Evolutionary conservation across 169 alveolate genomes (phyloP), one percentile per base, ranked within the genome.

Genomic region (Eimeria tenella): DNA sequence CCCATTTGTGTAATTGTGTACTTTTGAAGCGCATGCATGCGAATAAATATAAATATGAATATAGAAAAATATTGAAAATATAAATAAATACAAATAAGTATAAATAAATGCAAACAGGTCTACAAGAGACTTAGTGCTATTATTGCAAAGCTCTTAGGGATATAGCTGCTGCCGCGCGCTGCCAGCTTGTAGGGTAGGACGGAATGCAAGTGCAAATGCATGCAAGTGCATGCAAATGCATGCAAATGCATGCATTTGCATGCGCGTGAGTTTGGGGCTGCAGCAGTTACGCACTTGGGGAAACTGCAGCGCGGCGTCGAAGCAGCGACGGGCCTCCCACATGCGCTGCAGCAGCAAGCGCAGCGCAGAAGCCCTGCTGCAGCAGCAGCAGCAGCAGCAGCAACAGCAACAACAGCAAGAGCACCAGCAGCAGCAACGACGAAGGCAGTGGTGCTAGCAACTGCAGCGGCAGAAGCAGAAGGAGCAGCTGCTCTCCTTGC

Each of bases 381-480:
- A 71, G 82, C 73, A 63, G 73, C 73, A 63, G 73, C 73, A 63
- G 73, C 73, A 63, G 21, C 73, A 63, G 73, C 73, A 63, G 21
- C 73, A 63, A 25, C 73, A 63, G 1, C 73, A 63, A 2, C 42
- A 31, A 25, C 73, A 63, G 68, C 11, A 17, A 17, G 77, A 11
- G 42, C 73, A 63, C 23, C 73, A 63, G 73, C 15, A 63, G 21
- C 73, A 63, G 73, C 73, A 63, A 1, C 73, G 5, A 2, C 42
- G 42, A 25, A n/a, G 21, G 68, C 1, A 17, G 77, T 68, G 42
- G 21, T 10, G 19, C 21, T 17, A 13, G 68, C 68, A 65, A 9
- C 50, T 77, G 92, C 95, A 96, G 94, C 73, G 5, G 73, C 15
- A 63, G 21, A n/a, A 5, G 73, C 73, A 63, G 21, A n/a, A 63